Base-by-base conservation (phyloP, 1,139 yeast species). In the Kluyveromyces sp. region DNA sequence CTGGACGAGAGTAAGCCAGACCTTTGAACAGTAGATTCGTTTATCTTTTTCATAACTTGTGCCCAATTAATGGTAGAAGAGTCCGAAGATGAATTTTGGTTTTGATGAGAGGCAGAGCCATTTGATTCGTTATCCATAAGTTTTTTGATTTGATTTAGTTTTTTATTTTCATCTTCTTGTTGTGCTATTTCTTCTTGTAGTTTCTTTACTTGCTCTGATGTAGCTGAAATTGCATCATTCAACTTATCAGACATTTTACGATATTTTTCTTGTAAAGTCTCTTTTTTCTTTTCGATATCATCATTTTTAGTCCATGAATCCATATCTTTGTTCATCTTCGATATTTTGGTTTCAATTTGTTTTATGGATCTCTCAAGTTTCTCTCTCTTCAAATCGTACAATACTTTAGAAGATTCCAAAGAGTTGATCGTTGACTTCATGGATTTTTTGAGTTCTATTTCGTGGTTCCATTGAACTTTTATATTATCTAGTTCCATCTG, bases 391-490 rank as follows among this genome's bases (percentile, higher is more conserved):
- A 59, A 46, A 41, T 63, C 67, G 40, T 58, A 53, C 25, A 61
- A 48, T n/a, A 60, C 43, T 45, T 62, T 63, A 8, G 63, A 54
- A 46, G 62, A 62, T 43, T 62, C 67, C 39, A 63, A 48, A 3
- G 65, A 57, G 47, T 61, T 62, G 25, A 62, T 60, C 35, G 57
- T 61, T 8, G 65, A 60, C 47, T 59, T 63, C 36, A 61, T 47
- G 5, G 64, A 56, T 51, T 61, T 61, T 21, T 58, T 51, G 26
- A 60, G 45, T 39, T 61, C 64, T 25, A 58, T 55, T 45, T 61
- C 64, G 45, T 61, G 63, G n/a, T 57, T 54, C 65, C 65, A 61
- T 42, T 59, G 60, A 7, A 49, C 53, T 44, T 57, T 63, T 42
- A 61, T 46, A 40, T 58, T 60, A 32, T 61, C 64, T 15, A 61